Percentiles rank a stretch among this genome's conserved stretches.
phyloP scores from a whole-genome alignment of 1,284 basidiomycete genomes.

The Pascua sp. region DNA sequence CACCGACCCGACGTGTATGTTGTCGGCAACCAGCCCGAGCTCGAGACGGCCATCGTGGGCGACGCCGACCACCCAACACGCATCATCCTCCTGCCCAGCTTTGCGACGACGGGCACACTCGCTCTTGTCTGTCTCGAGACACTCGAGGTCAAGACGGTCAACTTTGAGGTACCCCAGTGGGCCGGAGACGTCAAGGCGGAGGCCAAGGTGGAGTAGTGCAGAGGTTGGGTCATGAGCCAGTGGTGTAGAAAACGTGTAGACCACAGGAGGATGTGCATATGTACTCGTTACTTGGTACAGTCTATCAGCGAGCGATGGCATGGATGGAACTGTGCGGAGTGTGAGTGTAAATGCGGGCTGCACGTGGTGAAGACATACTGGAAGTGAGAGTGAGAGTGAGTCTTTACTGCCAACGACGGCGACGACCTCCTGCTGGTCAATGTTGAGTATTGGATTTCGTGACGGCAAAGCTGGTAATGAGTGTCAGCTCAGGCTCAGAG shows the following conservation, averaged over 20 bases:
- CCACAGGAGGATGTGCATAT: background rate
- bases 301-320: background rate
- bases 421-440: too few species aligned
- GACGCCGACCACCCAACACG: conserved; percentile 55
- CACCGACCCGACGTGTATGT: conserved; percentile 85
- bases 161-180: conserved; percentile 48
- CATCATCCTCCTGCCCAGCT: conserved; percentile 78
- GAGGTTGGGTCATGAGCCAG: too few species aligned
- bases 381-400: too few species aligned
- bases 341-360: too few species aligned
- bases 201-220: background rate
- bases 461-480: too few species aligned
- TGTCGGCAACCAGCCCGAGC: conserved; percentile 85
- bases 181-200: conserved; percentile 24
- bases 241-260: background rate
- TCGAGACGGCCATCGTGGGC: conserved; percentile 67
- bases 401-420: too few species aligned
- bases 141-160: conserved; percentile 54
- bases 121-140: conserved; percentile 62
- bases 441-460: too few species aligned
- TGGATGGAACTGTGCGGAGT: background rate
- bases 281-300: background rate
- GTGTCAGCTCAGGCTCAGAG: too few species aligned
- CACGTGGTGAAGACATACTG: too few species aligned
- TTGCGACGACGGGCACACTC: conserved; percentile 63